Evolutionary conservation across 257 asterid genomes (phyloP).

Genomic region (Echites panduratus): DNA sequence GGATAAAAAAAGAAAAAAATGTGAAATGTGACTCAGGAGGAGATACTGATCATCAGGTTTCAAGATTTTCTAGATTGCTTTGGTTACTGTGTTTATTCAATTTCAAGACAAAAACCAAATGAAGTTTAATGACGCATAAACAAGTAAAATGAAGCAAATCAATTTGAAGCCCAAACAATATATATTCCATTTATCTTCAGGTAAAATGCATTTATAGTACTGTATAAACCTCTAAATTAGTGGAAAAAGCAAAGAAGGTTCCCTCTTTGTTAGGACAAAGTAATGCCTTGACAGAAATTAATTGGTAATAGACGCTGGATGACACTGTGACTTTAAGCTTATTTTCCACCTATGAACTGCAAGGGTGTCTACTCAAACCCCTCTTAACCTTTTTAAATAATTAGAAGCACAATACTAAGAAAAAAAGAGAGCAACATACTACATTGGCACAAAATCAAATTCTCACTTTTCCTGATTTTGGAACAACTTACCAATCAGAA

Average conservation of each 20-base stretch:
- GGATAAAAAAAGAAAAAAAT: conserved; percentile 6
- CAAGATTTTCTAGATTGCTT: neutral
- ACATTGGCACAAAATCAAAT: neutral
- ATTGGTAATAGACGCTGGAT: neutral
- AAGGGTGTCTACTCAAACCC: neutral
- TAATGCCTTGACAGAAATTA: neutral
- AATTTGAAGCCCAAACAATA: neutral
- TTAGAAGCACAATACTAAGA: too few relatives aligned
- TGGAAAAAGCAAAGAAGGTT: too few relatives aligned
- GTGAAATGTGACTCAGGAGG: neutral
- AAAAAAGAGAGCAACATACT: neutral
- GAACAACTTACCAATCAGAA: conserved; percentile 51
- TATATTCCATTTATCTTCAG: neutral
- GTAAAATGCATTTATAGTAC: neutral
- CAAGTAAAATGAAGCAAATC: neutral
- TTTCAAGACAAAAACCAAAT: neutral
- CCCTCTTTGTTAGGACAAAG: neutral
- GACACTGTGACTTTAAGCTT: neutral
- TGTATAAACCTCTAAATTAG: too few relatives aligned
- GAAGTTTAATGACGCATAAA: neutral
- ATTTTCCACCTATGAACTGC: neutral
- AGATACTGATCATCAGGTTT: neutral
- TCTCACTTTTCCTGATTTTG: too few relatives aligned
- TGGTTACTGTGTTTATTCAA: neutral
- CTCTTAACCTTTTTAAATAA: too few relatives aligned